Conservation (phyloP, 2,329 filamentous ascomycete genomes). For the Monosporascus sp. region DNA sequence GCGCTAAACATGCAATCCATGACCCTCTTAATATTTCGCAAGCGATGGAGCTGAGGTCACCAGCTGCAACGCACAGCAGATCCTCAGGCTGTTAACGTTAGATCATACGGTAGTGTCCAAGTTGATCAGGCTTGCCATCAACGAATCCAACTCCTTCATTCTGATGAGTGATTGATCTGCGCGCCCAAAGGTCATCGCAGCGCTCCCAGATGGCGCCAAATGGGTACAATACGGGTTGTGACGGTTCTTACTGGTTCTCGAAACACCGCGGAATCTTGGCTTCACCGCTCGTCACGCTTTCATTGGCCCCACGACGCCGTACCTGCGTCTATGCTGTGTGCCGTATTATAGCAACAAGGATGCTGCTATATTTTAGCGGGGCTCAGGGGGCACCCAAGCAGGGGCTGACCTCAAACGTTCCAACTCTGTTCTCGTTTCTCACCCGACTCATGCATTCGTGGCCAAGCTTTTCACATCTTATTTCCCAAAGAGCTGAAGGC, state of each 20-base stretch:
- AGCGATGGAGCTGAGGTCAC: not conserved
- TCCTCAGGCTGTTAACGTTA: not conserved
- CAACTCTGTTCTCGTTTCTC: too few species aligned
- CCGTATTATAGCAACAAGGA: not conserved
- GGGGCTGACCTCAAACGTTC: not conserved
- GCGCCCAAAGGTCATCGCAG: not conserved
- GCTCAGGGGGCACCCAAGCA: slow-evolving; percentile 18
- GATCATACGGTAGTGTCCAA: not conserved
- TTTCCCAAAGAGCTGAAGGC: not conserved
- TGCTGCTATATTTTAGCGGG: slow-evolving; percentile 1
- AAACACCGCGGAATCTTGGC: slow-evolving; percentile 8
- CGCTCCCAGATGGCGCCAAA: not conserved
- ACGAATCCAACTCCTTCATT: not conserved
- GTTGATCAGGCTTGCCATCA: not conserved
- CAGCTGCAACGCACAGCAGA: not conserved
- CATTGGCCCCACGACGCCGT: slow-evolving; percentile 26
- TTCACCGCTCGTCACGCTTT: slow-evolving; percentile 1
- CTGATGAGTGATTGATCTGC: not conserved
- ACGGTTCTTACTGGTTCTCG: slow-evolving; percentile 4
- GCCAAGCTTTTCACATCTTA: too few species aligned
- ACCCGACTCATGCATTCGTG: too few species aligned
- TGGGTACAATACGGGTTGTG: not conserved
- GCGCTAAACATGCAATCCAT: not conserved
- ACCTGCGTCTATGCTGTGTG: slow-evolving; percentile 23
- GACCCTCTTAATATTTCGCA: not conserved